Evolutionary conservation across 106 monocot genomes (phyloP), one percentile per base, ranked within the genome.

Genomic region (Allium cepa): DNA sequence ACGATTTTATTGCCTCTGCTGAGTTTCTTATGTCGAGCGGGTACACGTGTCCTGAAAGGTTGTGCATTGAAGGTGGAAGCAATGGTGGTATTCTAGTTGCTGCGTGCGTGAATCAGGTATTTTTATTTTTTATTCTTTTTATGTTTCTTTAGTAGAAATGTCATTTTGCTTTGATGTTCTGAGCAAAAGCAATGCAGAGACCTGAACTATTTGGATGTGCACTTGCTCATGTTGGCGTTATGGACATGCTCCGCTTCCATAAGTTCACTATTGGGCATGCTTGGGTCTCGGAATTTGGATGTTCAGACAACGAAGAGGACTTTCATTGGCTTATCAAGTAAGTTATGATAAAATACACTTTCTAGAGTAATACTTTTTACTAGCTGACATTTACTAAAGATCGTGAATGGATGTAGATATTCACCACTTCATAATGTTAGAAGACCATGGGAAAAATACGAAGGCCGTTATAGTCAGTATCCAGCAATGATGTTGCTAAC

Each of bases 221-320:
- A 62, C 78, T 99, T 71, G 92, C 93, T 57, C 92, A 93, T 83
- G 92, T 90, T 69, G 97, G 97, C 51, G 92, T 99, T 18, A 93
- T 99, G 97, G 97, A 99, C 80, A 99, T 99, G 97, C 82, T 99
- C 59, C 89, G 90, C 9, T 99, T 99, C 62, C 92, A 99, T 59
- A 99, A 90, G 67, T 97, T 97, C 75, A 92, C 96, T 22, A 97
- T 97, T 77, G 90, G 97, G 27, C 92, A 99, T 81, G 86, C 82
- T 6, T 93, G 92, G 92, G 85, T 87, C 53, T 78, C 87, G 69
- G 97, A 99, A 69, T 99, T 80, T 90, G 97, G 97, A 53, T 99
- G 92, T 66, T 90, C 92, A 28, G 87, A 99, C 36, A 87, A 78
- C 6, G 82, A 87, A 72, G 97, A 93, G 62, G 89, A 90, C 60